A percentile compares a stretch with the other conserved stretches of the same genome.
These are phyloP conservation scores for Ophiosphaerella korrae DNA, from an alignment of 2,329 filamentous ascomycete species.

Conservation along the genomic window DNA sequence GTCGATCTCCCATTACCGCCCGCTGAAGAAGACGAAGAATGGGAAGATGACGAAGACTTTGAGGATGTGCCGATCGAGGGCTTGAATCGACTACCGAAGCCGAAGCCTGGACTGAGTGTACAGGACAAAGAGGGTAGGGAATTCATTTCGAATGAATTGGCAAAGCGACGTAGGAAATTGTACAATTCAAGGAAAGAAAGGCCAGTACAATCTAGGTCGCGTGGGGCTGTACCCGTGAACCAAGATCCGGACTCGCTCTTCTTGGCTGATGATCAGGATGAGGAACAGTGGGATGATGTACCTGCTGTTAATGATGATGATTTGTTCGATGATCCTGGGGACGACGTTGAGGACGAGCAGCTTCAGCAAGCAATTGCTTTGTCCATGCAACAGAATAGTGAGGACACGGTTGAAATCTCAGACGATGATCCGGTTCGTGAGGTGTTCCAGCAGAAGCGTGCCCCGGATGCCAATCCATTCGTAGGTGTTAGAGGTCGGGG, in stretches of 20 bases:
- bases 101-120: constrained; percentile 38
- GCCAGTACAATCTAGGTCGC: constrained; percentile 17
- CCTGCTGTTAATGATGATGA: constrained; percentile 57
- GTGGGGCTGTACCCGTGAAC: constrained; percentile 24
- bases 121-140: constrained; percentile 41
- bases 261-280: constrained; percentile 53
- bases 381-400: constrained; percentile 68
- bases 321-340: constrained; percentile 59
- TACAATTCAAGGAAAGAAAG: constrained; percentile 51
- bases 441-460: constrained; percentile 54
- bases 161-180: constrained; percentile 54
- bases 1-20: constrained; percentile 67
- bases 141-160: constrained; percentile 44
- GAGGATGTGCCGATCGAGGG: constrained; percentile 93
- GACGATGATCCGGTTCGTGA: constrained; percentile 52
- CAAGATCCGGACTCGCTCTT: constrained; percentile 62
- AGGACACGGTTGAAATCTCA: constrained; percentile 56
- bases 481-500: constrained; percentile 48
- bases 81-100: constrained; percentile 79
- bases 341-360: constrained; percentile 71
- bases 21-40: constrained; percentile 64
- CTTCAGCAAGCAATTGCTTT: constrained; percentile 81
- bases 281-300: constrained; percentile 50
- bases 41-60: constrained; percentile 79
- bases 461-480: constrained; percentile 51